These are phyloP conservation scores for Fraxinus greggii DNA, from an alignment of 305 asterid species.

Conservation along the genomic window DNA sequence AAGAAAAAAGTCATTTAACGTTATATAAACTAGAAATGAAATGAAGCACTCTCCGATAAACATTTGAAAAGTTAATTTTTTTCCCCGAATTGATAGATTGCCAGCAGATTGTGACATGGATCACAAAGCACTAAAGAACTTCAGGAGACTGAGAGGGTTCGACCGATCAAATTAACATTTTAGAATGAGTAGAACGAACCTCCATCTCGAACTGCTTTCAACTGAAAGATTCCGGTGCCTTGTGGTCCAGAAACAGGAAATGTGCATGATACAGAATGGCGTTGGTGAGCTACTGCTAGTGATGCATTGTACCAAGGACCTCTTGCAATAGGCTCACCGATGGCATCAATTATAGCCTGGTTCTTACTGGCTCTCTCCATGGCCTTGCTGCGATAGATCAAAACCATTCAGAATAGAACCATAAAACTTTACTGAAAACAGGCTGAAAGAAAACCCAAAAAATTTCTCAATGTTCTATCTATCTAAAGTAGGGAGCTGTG, in stretches of 20 bases:
- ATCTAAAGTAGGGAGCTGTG: constrained; percentile 1
- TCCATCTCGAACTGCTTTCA: constrained; percentile 83
- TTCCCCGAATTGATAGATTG: background rate
- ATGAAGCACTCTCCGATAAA: background rate
- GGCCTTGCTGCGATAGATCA: constrained; percentile 70
- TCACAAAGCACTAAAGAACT: background rate
- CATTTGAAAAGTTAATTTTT: background rate
- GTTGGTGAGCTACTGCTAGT: constrained; percentile 80
- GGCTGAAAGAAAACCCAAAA: background rate
- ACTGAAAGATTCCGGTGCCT: constrained; percentile 84
- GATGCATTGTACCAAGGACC: constrained; percentile 99
- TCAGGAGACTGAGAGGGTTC: background rate
- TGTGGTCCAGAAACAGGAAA: constrained; percentile 92
- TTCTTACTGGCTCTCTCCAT: constrained; percentile 79
- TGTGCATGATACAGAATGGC: constrained; percentile 75
- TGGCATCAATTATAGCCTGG: constrained; percentile 60
- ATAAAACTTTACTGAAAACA: background rate
- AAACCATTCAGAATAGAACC: background rate
- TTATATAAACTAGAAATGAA: background rate
- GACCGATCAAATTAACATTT: background rate
- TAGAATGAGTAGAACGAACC: constrained; percentile 35
- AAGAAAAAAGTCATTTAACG: background rate
- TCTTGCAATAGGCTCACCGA: constrained; percentile 83
- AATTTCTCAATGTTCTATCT: background rate
- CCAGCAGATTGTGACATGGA: background rate